Evolutionary conservation across 2,329 filamentous ascomycete species (phyloP).

Genomic region (Colletotrichum falcatum): DNA sequence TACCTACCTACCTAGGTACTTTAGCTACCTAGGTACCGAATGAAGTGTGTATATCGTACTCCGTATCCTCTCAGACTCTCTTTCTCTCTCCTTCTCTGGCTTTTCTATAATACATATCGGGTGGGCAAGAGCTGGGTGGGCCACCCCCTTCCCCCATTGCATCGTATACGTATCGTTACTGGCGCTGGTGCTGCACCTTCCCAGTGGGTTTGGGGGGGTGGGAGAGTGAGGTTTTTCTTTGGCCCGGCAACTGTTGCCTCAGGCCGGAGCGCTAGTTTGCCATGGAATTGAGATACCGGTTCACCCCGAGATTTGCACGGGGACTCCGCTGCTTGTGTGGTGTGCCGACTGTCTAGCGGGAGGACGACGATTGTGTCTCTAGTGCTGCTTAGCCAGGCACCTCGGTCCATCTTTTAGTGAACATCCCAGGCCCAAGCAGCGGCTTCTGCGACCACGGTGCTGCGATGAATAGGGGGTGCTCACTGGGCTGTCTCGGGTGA

Average conservation of each 20-base stretch:
- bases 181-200: too few species aligned
- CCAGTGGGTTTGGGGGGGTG: not conserved
- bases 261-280: conserved; percentile 41
- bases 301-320: conserved; percentile 43
- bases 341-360: conserved; percentile 1
- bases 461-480: conserved; percentile 2
- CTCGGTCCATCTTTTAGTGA: not conserved
- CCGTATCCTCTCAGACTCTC: conserved; percentile 9
- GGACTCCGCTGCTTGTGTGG: conserved; percentile 33
- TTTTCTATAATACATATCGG: not conserved
- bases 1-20: too few species aligned
- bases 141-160: conserved; percentile 38
- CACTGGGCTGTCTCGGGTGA: not conserved
- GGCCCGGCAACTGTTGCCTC: conserved; percentile 39
- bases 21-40: not conserved
- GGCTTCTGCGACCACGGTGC: not conserved
- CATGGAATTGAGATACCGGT: conserved; percentile 42
- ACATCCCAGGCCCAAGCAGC: not conserved
- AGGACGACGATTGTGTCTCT: not conserved
- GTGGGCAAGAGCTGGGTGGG: conserved; percentile 25
- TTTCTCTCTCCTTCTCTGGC: not conserved
- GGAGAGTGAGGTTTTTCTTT: conserved; percentile 21
- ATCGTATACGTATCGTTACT: too few species aligned
- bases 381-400: conserved; percentile 9
- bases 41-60: too few species aligned